Conservation (phyloP, 106 monocot genomes). For the Agapanthus africanus region DNA sequence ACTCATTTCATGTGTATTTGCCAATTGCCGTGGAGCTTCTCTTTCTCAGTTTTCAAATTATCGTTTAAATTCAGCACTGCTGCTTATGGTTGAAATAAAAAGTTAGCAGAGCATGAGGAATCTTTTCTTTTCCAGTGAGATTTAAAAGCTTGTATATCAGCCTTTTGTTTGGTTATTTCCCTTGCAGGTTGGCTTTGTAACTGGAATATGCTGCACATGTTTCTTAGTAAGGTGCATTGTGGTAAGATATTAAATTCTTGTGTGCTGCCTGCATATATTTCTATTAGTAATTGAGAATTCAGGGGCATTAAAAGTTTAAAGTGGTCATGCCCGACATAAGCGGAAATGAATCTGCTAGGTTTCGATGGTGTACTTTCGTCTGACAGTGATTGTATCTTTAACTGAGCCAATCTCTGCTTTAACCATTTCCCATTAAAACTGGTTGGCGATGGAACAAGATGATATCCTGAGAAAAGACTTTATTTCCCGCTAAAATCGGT, state of each 20-base stretch:
- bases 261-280: not conserved
- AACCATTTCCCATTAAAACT: too few relatives aligned
- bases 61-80: too few relatives aligned
- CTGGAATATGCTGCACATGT: slow-evolving; percentile 50
- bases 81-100: too few relatives aligned
- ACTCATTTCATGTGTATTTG: too few relatives aligned
- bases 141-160: not conserved
- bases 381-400: not conserved
- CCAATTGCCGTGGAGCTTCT: too few relatives aligned
- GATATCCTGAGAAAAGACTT: too few relatives aligned
- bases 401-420: not conserved
- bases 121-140: not conserved
- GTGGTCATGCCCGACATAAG: too few relatives aligned
- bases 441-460: too few relatives aligned
- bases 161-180: not conserved
- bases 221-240: slow-evolving; percentile 51
- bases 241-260: slow-evolving; percentile 29
- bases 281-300: not conserved
- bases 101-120: too few relatives aligned
- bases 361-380: not conserved
- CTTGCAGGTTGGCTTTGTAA: slow-evolving; percentile 49
- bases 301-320: not conserved
- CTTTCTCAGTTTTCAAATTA: too few relatives aligned
- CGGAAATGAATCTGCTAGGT: not conserved
- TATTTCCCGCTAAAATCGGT: too few relatives aligned